A percentile compares a stretch with the other conserved stretches of the same genome.
Evolutionary conservation across 441 rosid genomes (phyloP).

Genomic region (Aquilaria agallochum): DNA sequence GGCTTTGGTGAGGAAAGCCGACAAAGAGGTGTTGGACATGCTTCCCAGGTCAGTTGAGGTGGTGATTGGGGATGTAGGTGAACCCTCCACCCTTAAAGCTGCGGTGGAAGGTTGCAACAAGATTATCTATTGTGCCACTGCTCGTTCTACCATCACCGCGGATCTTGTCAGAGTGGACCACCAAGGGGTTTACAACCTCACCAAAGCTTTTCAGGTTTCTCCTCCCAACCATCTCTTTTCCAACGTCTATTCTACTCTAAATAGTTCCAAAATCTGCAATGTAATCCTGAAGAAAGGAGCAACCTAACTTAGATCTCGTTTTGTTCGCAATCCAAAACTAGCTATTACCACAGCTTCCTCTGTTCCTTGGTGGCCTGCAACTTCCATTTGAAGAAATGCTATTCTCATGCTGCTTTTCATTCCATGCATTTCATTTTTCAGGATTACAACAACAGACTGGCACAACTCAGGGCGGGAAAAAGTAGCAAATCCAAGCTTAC

Average conservation of each 20-base stretch:
- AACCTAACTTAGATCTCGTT: too few species aligned
- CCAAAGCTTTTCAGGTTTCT: constrained; percentile 81
- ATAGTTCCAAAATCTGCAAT: too few species aligned
- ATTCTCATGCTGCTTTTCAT: too few species aligned
- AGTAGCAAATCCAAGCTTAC: constrained; percentile 97
- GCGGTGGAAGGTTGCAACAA: constrained; percentile 91
- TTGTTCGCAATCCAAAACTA: too few species aligned
- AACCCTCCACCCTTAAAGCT: constrained; percentile 56
- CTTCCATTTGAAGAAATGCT: too few species aligned
- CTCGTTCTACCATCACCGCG: constrained; percentile 84
- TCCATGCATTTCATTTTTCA: constrained; percentile 16
- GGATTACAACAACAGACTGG: constrained; percentile 85
- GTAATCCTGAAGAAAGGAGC: too few species aligned
- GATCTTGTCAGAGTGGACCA: constrained; percentile 92
- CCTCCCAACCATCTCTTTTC: background rate
- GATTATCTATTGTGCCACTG: constrained; percentile 92
- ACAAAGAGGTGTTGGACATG: constrained; percentile 63
- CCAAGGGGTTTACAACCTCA: constrained; percentile 83
- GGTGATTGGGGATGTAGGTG: constrained; percentile 89
- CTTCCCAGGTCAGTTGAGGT: constrained; percentile 92
- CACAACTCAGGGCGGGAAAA: constrained; percentile 85
- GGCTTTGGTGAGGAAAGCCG: constrained; percentile 82
- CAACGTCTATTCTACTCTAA: too few species aligned
- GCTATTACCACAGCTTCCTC: too few species aligned
- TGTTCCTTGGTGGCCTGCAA: too few species aligned